Conservation (phyloP, 495 filamentous ascomycete genomes). For the Amniculicola lignicola region DNA sequence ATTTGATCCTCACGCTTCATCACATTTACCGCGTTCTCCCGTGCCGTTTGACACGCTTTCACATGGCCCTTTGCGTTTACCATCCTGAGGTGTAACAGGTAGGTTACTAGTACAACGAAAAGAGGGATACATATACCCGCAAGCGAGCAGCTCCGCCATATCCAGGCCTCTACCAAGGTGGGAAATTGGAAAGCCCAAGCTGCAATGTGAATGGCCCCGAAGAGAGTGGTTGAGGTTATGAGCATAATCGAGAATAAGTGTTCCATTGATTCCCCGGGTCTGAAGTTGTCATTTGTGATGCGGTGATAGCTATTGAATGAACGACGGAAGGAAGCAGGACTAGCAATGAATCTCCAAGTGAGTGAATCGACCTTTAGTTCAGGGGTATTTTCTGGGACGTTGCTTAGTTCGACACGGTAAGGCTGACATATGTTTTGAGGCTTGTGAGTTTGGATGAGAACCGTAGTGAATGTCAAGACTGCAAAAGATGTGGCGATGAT, state of each 20-base stretch:
- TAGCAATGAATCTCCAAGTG: neutral
- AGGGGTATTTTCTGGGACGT: neutral
- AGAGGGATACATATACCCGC: neutral
- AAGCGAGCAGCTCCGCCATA: conserved; percentile 23
- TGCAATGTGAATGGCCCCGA: conserved; percentile 28
- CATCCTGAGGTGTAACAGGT: neutral
- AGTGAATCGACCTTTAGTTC: neutral
- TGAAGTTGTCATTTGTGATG: neutral
- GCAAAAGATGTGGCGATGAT: conserved; percentile 14
- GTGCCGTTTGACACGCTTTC: too few relatives aligned
- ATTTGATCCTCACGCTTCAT: too few relatives aligned
- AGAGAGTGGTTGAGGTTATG: conserved; percentile 19
- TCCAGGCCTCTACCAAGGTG: conserved; percentile 12
- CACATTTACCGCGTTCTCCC: too few relatives aligned
- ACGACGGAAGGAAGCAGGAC: neutral
- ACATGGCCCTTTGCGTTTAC: neutral
- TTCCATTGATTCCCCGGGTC: neutral
- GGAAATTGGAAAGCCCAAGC: conserved; percentile 34
- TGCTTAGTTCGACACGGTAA: neutral
- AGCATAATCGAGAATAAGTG: neutral
- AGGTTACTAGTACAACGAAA: neutral
- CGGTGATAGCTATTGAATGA: neutral
- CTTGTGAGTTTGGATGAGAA: conserved; percentile 3
- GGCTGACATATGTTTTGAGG: conserved; percentile 6
- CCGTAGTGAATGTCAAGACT: conserved; percentile 2